Evolutionary conservation across 1,139 yeast genomes (phyloP), one percentile per base, ranked within the genome.

Genomic region (Pichia sp.): DNA sequence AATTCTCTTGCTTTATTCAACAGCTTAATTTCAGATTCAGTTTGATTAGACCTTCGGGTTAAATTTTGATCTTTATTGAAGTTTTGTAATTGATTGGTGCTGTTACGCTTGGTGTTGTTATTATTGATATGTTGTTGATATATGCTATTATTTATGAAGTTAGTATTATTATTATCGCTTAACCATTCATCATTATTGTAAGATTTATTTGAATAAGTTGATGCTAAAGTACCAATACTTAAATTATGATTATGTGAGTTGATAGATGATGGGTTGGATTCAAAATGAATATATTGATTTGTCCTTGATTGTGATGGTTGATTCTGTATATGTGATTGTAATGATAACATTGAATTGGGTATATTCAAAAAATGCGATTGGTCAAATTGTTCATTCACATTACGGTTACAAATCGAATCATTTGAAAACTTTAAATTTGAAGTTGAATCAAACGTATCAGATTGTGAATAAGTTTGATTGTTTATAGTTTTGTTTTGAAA

Each of bases 1-100:
- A 19, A 36, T 19, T 36, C 41, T 19, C 25, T 19, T 18, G 41
- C 36, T 30, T 36, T 41, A 19, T 42, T 48, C 10, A 46, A 16
- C 14, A 41, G 18, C 29, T 49, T 48, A 8, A 49, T 31, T 27
- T 44, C 22, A 29, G 27, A 6, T 9, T 48, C 50, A 76, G 72
- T 51, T 71, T 69, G 43, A 70, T 66, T 3, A 87, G 86, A 48
- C 77, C 62, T 46, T 70, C 72, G 57, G 75, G 75, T 53, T 83
- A 68, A 54, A 80, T 83, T 18, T 63, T 57, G 54, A 77, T 81
- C 34, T 73, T 72, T 25, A 18, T 41, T 39, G 45, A 14, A 30
- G 47, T 31, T 31, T 31, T 31, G n/a, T 31, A 5, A 7, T 13
- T 31, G 34, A 13, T 38, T 38, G n/a, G 16, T 22, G 16, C 5